These are phyloP conservation scores for Aurantiochytrium sp. DNA, from an alignment of 108 stramenopile genomes.

Conservation along the genomic window DNA sequence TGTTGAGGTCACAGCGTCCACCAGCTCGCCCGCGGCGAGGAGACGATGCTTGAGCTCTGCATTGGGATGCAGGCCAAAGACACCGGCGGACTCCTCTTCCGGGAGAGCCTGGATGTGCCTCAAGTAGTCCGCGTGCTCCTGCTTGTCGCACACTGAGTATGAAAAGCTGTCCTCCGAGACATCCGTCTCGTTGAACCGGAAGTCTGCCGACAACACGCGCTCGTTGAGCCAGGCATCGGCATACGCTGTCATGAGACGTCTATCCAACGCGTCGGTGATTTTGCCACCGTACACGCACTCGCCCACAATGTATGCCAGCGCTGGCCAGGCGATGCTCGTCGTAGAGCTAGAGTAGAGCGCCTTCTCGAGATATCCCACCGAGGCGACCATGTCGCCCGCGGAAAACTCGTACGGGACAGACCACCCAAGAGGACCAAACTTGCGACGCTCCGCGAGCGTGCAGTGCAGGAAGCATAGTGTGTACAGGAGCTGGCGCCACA, in stretches of 20 bases:
- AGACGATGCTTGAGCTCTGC: conserved; percentile 79
- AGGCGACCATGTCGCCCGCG: conserved; percentile 76
- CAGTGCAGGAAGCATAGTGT: conserved; percentile 78
- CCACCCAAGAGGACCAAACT: conserved; percentile 84
- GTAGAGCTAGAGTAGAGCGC: conserved; percentile 72
- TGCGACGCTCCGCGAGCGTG: conserved; percentile 79
- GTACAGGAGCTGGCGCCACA: conserved; percentile 75
- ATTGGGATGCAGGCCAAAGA: conserved; percentile 86
- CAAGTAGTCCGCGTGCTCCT: conserved; percentile 63
- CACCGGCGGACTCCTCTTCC: conserved; percentile 77
- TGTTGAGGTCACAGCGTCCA: conserved; percentile 69
- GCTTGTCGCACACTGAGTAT: conserved; percentile 57
- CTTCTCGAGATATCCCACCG: conserved; percentile 79
- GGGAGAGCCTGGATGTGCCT: conserved; percentile 64
- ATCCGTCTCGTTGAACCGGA: conserved; percentile 60
- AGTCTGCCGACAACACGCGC: conserved; percentile 59
- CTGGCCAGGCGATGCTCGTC: conserved; percentile 64
- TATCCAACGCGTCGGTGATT: conserved; percentile 78
- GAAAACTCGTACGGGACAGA: conserved; percentile 84
- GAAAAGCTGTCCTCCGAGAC: conserved; percentile 68
- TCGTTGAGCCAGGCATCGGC: conserved; percentile 72
- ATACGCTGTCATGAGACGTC: conserved; percentile 74
- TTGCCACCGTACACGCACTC: conserved; percentile 90
- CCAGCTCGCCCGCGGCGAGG: conserved; percentile 67
- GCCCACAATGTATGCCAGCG: conserved; percentile 83